Conservation (phyloP, 2,329 filamentous ascomycete species). For the Delphinella strobiligena region DNA sequence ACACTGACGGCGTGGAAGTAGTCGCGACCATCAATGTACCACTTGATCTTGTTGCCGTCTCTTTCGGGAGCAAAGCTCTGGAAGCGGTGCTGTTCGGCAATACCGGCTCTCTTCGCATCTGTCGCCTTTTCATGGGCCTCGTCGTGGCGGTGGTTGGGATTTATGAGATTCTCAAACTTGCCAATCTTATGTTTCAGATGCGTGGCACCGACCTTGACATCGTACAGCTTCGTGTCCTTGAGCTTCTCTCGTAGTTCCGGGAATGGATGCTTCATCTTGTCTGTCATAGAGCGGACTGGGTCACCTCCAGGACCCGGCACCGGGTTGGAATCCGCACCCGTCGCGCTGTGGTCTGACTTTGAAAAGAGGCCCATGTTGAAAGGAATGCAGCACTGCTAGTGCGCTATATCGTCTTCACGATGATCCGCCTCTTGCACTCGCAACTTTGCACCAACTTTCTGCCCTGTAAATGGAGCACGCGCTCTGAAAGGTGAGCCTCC, state of each 20-base stretch:
- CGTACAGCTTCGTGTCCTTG: slow-evolving; percentile 34
- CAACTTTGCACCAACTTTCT: too few species aligned
- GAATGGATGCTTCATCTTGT: slow-evolving; percentile 14
- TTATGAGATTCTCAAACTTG: slow-evolving; percentile 59
- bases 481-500: too few species aligned
- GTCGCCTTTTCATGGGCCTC: slow-evolving; percentile 79
- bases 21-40: slow-evolving; percentile 92
- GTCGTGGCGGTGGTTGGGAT: slow-evolving; percentile 82
- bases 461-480: too few species aligned
- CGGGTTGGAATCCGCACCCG: slow-evolving; percentile 1
- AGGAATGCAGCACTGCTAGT: not conserved
- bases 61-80: slow-evolving; percentile 82
- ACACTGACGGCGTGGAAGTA: slow-evolving; percentile 90
- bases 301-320: not conserved
- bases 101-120: slow-evolving; percentile 64
- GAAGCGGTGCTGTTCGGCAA: slow-evolving; percentile 68
- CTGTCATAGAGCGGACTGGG: slow-evolving; percentile 1
- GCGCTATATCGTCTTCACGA: not conserved
- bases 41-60: slow-evolving; percentile 79
- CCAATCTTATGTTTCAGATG: slow-evolving; percentile 52
- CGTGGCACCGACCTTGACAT: slow-evolving; percentile 39
- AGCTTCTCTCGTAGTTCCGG: slow-evolving; percentile 29
- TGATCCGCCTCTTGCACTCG: too few species aligned
- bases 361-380: slow-evolving; percentile 7
- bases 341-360: slow-evolving; percentile 6